A percentile compares a stretch with the other conserved stretches of the same genome.
Conservation (phyloP, 306 rosid genomes). For the Nissolia schottii region DNA sequence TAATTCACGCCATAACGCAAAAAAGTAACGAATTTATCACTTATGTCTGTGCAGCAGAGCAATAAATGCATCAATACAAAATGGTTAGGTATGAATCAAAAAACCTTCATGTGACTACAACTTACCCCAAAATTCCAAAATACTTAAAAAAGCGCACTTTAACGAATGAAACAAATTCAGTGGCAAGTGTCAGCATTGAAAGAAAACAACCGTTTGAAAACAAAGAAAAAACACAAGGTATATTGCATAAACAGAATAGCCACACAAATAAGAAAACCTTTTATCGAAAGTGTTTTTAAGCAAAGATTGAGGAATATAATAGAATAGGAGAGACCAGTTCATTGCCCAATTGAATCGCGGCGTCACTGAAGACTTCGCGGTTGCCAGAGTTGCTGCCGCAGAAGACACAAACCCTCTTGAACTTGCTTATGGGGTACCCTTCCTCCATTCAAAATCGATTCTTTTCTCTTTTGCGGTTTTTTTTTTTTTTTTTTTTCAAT, state of each 20-base stretch:
- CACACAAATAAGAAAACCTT: not conserved
- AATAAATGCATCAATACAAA: slow-evolving; percentile 7
- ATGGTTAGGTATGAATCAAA: not conserved
- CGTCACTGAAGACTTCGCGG: slow-evolving; percentile 71
- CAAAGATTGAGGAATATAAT: slow-evolving; percentile 9
- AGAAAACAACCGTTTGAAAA: not conserved
- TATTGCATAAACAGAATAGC: slow-evolving; percentile 9
- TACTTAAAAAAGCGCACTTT: not conserved
- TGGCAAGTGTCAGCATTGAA: not conserved
- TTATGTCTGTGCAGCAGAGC: not conserved
- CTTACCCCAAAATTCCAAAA: not conserved
- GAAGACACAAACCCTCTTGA: slow-evolving; percentile 78
- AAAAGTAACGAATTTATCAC: not conserved
- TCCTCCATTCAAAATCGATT: slow-evolving; percentile 63
- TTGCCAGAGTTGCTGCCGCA: slow-evolving; percentile 95
- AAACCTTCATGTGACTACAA: not conserved
- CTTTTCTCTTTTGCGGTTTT: slow-evolving; percentile 7
- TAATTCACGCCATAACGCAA: slow-evolving; percentile 20
- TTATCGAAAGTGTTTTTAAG: not conserved
- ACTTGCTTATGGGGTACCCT: slow-evolving; percentile 52
- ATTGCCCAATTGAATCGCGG: slow-evolving; percentile 81
- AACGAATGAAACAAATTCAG: slow-evolving; percentile 6
- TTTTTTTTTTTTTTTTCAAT: slow-evolving; percentile 6
- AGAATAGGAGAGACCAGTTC: slow-evolving; percentile 52
- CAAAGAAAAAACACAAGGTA: slow-evolving; percentile 24